Conservation (phyloP, 2,329 filamentous ascomycete genomes). For the Alternaria sp. region DNA sequence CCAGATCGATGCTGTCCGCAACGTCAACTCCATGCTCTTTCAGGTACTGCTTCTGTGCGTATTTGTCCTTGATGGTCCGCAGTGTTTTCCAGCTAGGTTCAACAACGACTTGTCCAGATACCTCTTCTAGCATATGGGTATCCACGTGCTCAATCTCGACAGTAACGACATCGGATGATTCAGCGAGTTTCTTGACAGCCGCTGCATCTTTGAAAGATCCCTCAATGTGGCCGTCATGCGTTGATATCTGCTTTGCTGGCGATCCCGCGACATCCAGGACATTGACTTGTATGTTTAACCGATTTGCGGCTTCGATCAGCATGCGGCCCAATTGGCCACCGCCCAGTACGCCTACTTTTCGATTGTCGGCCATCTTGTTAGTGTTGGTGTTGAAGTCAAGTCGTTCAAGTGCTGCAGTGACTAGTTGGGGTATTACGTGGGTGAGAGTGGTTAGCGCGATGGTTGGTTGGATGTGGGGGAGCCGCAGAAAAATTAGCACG, state of each 20-base stretch:
- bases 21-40: conserved; percentile 73
- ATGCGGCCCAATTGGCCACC: conserved; percentile 81
- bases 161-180: conserved; percentile 80
- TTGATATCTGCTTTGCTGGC: conserved; percentile 86
- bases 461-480: conserved; percentile 35
- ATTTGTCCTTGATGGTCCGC: conserved; percentile 93
- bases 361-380: conserved; percentile 39
- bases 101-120: conserved; percentile 71
- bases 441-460: conserved; percentile 24
- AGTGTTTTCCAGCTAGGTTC: conserved; percentile 88
- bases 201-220: conserved; percentile 88
- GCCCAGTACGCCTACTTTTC: conserved; percentile 49
- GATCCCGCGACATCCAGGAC: conserved; percentile 79
- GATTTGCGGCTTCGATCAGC: conserved; percentile 87
- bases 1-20: conserved; percentile 73
- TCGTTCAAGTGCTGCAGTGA: conserved; percentile 26
- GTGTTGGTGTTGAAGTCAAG: conserved; percentile 13
- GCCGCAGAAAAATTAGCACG: conserved; percentile 34
- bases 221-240: conserved; percentile 75
- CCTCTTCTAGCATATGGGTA: conserved; percentile 86
- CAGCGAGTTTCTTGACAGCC: conserved; percentile 81
- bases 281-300: conserved; percentile 79
- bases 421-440: conserved; percentile 29
- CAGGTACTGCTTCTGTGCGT: conserved; percentile 84
- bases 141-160: conserved; percentile 97